phyloP scores from a whole-genome alignment of 1,139 yeast species.

The Yamadazyma spencermartinsiae region DNA sequence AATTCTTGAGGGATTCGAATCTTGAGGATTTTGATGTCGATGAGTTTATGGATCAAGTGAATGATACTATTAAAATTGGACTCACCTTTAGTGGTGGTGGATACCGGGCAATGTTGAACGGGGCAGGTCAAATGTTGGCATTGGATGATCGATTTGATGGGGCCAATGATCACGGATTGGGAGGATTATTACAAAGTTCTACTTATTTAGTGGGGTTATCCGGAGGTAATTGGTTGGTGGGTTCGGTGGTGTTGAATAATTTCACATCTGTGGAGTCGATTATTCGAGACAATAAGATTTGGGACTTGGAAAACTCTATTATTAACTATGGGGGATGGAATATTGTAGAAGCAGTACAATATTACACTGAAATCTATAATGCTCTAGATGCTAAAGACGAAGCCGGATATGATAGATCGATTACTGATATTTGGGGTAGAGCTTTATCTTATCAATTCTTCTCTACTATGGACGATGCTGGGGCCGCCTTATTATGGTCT shows the following conservation, averaged over 20 bases:
- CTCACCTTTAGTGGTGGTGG: slow-evolving; percentile 50
- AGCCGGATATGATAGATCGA: slow-evolving; percentile 75
- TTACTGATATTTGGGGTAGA: slow-evolving; percentile 96
- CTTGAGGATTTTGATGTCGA: slow-evolving; percentile 64
- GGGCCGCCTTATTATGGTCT: slow-evolving; percentile 67
- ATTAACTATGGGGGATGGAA: slow-evolving; percentile 72
- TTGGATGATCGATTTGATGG: slow-evolving; percentile 31
- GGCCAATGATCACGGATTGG: slow-evolving; percentile 54
- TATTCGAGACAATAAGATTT: slow-evolving; percentile 51
- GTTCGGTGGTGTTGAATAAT: slow-evolving; percentile 77
- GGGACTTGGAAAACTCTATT: slow-evolving; percentile 71
- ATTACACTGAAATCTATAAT: slow-evolving; percentile 54
- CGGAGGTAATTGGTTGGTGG: slow-evolving; percentile 87
- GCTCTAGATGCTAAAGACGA: slow-evolving; percentile 60
- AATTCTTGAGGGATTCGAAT: slow-evolving; percentile 61
- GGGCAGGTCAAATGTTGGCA: slow-evolving; percentile 46
- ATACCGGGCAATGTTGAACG: slow-evolving; percentile 46
- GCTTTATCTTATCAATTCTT: slow-evolving; percentile 78
- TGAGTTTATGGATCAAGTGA: slow-evolving; percentile 41
- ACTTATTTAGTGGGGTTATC: slow-evolving; percentile 79
- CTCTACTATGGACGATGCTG: slow-evolving; percentile 53
- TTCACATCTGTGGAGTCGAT: slow-evolving; percentile 72
- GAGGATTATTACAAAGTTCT: slow-evolving; percentile 73
- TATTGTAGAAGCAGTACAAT: slow-evolving; percentile 53
- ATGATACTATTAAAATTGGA: slow-evolving; percentile 39